phyloP scores from a whole-genome alignment of 306 rosid genomes.

The Cucurbita argyrosperma region DNA sequence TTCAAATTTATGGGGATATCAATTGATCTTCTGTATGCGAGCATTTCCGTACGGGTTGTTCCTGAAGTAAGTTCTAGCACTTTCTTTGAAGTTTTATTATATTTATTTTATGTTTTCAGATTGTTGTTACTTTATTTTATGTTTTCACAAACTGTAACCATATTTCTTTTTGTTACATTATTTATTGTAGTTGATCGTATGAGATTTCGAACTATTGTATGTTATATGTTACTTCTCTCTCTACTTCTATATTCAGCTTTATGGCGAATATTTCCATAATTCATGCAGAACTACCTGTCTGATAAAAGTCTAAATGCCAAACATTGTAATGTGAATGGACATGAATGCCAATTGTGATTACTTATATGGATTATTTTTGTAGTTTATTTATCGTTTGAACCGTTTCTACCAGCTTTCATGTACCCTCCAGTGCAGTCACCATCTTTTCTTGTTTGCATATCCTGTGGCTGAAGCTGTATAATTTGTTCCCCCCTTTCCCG shows the following conservation, averaged over 20 bases:
- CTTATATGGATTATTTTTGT: background rate
- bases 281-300: background rate
- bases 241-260: background rate
- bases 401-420: background rate
- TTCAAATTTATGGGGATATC: slow-evolving; percentile 89
- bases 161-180: background rate
- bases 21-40: slow-evolving; percentile 85
- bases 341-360: background rate
- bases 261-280: background rate
- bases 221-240: background rate
- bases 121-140: background rate
- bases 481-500: background rate
- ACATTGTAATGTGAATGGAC: background rate
- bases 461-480: background rate
- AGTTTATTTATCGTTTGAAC: background rate
- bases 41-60: slow-evolving; percentile 74
- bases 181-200: background rate
- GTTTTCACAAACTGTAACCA: background rate
- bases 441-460: background rate
- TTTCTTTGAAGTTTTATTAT: background rate
- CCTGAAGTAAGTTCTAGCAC: slow-evolving; percentile 55
- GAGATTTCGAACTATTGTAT: background rate
- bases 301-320: background rate
- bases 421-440: background rate
- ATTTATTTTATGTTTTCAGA: background rate